Percentiles rank a stretch among this genome's conserved stretches.
These are phyloP conservation scores for Candida broadrunensis DNA, from an alignment of 805 yeast genomes.

Conservation along the genomic window DNA sequence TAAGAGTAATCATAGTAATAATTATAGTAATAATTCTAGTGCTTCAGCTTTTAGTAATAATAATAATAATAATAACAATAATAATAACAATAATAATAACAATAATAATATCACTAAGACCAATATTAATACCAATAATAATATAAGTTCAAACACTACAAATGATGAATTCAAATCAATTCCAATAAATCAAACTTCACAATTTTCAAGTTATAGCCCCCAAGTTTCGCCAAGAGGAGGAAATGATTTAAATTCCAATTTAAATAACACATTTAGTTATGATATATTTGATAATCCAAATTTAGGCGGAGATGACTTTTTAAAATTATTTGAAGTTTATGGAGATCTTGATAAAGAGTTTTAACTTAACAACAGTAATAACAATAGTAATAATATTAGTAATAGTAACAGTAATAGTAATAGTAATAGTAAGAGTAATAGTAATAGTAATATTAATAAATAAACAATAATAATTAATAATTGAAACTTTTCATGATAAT, in stretches of 20 bases:
- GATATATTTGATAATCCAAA: slow-evolving; percentile 7
- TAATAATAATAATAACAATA: neutral
- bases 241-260: neutral
- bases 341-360: slow-evolving; percentile 25
- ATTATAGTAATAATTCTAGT: neutral
- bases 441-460: too few species aligned
- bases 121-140: too few species aligned
- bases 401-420: too few species aligned
- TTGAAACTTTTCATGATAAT: too few species aligned
- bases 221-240: neutral
- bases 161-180: too few species aligned
- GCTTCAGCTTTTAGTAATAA: neutral
- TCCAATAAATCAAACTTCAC: neutral
- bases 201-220: neutral
- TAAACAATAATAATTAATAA: too few species aligned
- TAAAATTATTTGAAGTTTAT: slow-evolving; percentile 32
- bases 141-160: too few species aligned
- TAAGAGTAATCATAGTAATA: too few species aligned
- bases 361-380: too few species aligned
- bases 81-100: neutral
- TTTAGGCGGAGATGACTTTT: slow-evolving; percentile 28
- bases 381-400: too few species aligned
- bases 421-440: too few species aligned
- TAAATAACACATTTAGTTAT: slow-evolving; percentile 7
- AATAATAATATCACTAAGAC: too few species aligned